Evolutionary conservation across 1,139 yeast genomes (phyloP), one percentile per base, ranked within the genome.

Genomic region (Candida smagusa): DNA sequence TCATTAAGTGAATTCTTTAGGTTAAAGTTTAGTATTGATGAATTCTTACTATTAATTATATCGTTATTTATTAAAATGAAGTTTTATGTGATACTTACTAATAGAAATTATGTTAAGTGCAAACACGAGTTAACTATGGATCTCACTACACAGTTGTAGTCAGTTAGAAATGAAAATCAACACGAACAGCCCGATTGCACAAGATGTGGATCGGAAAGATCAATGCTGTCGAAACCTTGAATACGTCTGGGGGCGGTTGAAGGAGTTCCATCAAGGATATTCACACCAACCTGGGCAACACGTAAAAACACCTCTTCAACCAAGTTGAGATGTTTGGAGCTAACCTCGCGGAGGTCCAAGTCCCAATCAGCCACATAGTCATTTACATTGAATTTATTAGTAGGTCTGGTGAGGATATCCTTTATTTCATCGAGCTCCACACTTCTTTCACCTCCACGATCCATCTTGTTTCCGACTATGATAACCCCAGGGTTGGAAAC

Each of bases 401-500:
- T 43, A 35, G 56, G 57, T 3, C 49, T 44, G 3, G 66, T 63
- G 36, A 73, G 51, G 44, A 77, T 54, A 45, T 67, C 61, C 50
- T 63, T 52, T 36, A 78, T 61, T 59, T 69, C 69, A 39, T 63
- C 65, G 43, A 58, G 29, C 53, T 71, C 71, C 39, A 70, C 68
- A 37, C 65, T 65, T 35, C 79, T 48, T 21, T 68, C 66, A 23
- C 52, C 50, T 5, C 51, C 48, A 39, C 61, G 60, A 46, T 79
- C 84, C 12, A 48, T 44, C 53, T 79, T 79, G 50, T 79, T 79
- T 2, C 83, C 84, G 35, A 78, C 81, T 1, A 79, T 58, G 12
- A 79, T 46, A 7, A 79, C 68, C 1, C 74, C 73, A 0, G 83
- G 82, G 12, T 53, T 52, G 2, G 65, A 60, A 12, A 71, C 79